Percentiles rank a stretch among this genome's conserved stretches.
These are phyloP conservation scores for Dalbergia cultrata DNA, from an alignment of 306 rosid genomes.

Conservation along the genomic window DNA sequence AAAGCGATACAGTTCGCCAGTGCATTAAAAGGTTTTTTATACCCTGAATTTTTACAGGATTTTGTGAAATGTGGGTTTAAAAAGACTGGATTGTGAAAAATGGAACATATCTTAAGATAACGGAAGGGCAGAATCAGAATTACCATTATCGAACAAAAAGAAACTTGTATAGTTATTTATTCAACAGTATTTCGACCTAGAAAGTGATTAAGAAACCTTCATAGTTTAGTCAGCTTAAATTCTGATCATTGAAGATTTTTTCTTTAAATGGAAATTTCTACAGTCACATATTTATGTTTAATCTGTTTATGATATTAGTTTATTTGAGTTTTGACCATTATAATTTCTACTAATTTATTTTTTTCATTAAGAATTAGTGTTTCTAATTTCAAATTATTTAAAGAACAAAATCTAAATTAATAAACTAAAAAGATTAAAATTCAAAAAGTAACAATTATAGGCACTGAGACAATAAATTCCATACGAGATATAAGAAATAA, in stretches of 20 bases:
- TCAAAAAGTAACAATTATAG: background rate
- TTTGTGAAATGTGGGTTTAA: background rate
- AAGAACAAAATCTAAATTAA: background rate
- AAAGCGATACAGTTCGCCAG: background rate
- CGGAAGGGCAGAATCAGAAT: background rate
- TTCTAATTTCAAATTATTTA: background rate
- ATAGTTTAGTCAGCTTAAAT: too few species aligned
- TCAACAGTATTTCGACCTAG: too few species aligned
- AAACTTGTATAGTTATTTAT: conserved; percentile 3
- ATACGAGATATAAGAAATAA: background rate
- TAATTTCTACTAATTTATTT: too few species aligned
- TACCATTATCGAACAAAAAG: background rate
- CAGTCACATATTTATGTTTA: too few species aligned
- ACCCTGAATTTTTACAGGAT: background rate
- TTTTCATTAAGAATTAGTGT: too few species aligned
- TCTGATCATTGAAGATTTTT: too few species aligned
- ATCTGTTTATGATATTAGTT: too few species aligned
- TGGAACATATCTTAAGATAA: background rate
- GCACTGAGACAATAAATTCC: background rate
- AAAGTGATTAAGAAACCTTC: too few species aligned
- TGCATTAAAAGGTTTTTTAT: background rate
- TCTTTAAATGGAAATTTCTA: too few species aligned
- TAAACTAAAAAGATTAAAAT: too few species aligned
- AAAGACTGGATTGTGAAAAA: background rate
- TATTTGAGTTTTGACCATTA: too few species aligned